Evolutionary conservation across 2,329 filamentous ascomycete species (phyloP).

Genomic region (Colletotrichum gigasporum): DNA sequence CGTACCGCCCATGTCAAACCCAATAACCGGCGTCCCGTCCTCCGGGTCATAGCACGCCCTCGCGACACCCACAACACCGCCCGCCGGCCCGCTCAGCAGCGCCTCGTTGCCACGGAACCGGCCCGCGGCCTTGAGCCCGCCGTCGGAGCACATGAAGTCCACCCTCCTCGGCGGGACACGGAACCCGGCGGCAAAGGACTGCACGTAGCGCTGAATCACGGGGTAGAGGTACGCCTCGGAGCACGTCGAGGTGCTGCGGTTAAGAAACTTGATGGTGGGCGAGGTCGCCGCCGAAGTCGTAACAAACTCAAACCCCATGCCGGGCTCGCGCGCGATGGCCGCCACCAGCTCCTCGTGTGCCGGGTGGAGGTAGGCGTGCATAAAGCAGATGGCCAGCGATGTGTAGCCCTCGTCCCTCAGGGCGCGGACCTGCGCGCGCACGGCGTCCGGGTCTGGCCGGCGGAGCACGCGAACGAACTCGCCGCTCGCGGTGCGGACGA

Average conservation of each 20-base stretch:
- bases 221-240: conserved; percentile 79
- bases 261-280: conserved; percentile 77
- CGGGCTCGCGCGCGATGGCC: conserved; percentile 57
- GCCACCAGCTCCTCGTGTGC: conserved; percentile 59
- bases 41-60: conserved; percentile 72
- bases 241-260: conserved; percentile 72
- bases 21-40: conserved; percentile 70
- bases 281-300: conserved; percentile 73
- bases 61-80: conserved; percentile 77
- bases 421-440: conserved; percentile 64
- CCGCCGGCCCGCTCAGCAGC: conserved; percentile 74
- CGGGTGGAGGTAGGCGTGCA: conserved; percentile 74
- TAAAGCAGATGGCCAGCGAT: conserved; percentile 67
- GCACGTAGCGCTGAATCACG: conserved; percentile 74
- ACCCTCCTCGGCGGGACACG: conserved; percentile 64
- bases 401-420: conserved; percentile 68
- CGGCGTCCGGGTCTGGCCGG: conserved; percentile 58
- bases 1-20: conserved; percentile 65
- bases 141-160: conserved; percentile 74
- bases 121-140: conserved; percentile 57
- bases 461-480: conserved; percentile 72
- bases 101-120: conserved; percentile 72
- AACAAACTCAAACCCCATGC: conserved; percentile 74
- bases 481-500: conserved; percentile 71
- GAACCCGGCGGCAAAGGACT: conserved; percentile 72